phyloP scores from a whole-genome alignment of 139 green algal species.

The Pseudopediastrum boryanum region DNA sequence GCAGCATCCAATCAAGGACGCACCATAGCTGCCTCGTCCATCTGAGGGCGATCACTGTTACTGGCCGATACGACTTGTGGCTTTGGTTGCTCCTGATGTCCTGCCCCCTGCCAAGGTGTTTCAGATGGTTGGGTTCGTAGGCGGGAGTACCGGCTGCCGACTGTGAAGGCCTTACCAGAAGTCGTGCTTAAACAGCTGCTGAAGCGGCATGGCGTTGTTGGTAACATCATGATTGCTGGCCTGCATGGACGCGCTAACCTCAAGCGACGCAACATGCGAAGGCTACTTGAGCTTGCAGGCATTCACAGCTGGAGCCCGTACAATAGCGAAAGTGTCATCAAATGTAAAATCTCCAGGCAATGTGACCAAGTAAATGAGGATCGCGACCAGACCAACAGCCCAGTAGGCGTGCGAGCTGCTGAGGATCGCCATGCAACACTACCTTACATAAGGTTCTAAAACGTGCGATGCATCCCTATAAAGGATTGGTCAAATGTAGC shows the following conservation, averaged over 20 bases:
- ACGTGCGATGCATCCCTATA: too few species aligned
- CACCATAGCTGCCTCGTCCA: constrained; percentile 38
- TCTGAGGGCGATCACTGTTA: constrained; percentile 70
- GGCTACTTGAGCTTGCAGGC: neutral
- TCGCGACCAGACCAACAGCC: neutral
- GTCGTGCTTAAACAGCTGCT: constrained; percentile 59
- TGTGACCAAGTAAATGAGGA: constrained; percentile 54
- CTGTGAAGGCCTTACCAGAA: constrained; percentile 65
- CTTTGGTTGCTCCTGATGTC: constrained; percentile 60
- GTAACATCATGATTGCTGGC: constrained; percentile 72
- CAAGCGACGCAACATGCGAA: neutral
- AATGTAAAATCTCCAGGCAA: constrained; percentile 69
- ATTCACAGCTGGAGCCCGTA: constrained; percentile 36
- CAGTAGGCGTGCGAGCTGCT: too few species aligned
- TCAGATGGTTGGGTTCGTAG: neutral
- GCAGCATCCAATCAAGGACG: constrained; percentile 11
- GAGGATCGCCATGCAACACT: too few species aligned
- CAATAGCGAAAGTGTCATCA: constrained; percentile 81
- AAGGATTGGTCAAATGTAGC: too few species aligned
- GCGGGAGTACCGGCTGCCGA: neutral
- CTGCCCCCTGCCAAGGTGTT: constrained; percentile 68
- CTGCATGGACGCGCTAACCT: constrained; percentile 38
- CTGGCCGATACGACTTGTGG: constrained; percentile 83
- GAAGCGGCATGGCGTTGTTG: constrained; percentile 45
- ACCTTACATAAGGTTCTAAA: too few species aligned